Evolutionary conservation across 2,329 filamentous ascomycete genomes (phyloP).

Genomic region (Phaeophleospora eucalypticola): DNA sequence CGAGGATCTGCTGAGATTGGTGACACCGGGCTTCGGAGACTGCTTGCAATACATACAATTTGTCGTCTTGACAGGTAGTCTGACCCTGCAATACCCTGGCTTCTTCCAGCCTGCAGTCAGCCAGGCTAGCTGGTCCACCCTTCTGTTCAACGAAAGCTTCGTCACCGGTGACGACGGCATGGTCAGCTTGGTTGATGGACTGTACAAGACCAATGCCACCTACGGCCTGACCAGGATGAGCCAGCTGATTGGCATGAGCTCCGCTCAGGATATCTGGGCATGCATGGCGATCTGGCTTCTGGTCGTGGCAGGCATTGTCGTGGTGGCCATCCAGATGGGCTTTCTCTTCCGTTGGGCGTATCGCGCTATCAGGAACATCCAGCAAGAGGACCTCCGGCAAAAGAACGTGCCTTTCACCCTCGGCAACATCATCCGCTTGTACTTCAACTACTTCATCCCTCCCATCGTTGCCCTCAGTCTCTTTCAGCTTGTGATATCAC

Average conservation of each 20-base stretch:
- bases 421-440: constrained; percentile 63
- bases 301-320: constrained; percentile 64
- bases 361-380: constrained; percentile 64
- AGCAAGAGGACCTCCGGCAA: constrained; percentile 80
- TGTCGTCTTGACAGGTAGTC: constrained; percentile 76
- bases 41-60: constrained; percentile 98
- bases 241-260: constrained; percentile 76
- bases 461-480: constrained; percentile 82
- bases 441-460: constrained; percentile 88
- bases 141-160: constrained; percentile 92
- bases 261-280: constrained; percentile 79
- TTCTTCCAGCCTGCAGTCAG: constrained; percentile 91
- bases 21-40: constrained; percentile 94
- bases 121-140: constrained; percentile 78
- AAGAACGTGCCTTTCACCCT: constrained; percentile 83
- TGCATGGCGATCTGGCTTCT: constrained; percentile 90
- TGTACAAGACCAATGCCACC: constrained; percentile 75
- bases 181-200: constrained; percentile 69
- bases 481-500: constrained; percentile 81
- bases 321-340: constrained; percentile 68
- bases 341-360: constrained; percentile 75
- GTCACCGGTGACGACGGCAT: constrained; percentile 64
- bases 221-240: constrained; percentile 77
- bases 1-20: constrained; percentile 81
- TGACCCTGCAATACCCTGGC: constrained; percentile 85